Base-by-base conservation (phyloP, 306 rosid genomes). In the Luffa aegyptiaca region DNA sequence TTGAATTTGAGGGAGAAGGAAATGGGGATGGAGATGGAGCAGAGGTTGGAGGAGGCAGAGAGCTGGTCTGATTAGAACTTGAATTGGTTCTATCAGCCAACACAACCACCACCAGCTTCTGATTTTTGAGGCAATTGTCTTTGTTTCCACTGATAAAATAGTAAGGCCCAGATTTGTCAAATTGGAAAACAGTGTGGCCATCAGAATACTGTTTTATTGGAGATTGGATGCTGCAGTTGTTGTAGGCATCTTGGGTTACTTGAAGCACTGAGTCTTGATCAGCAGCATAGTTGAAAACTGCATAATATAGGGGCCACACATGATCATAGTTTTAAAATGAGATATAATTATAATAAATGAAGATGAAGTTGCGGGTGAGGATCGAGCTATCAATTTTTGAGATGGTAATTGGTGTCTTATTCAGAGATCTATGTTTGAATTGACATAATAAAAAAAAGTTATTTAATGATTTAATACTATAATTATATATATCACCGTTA, bases 131-230 rank as follows among this genome's bases (percentile, higher is more conserved):
- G 71, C 99, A 96, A 79, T 82, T 85, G n/a, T 90, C 90, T 82
- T 84, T 88, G 86, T 83, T 90, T 17, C 99, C 99, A 75, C 97
- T 91, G 31, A 93, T 85, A 86, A 96, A 96, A 79, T 53, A 90
- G 86, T 86, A 85, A 53, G 90, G 73, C 31, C 98, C 98, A 5
- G 98, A 90, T 68, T 83, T 72, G 8, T 17, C 62, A 48, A 92
- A 89, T 44, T 76, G 75, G 90, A 75, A 66, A 5, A 85, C 86
- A 3, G 97, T 86, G 83, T 93, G 92, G 49, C 99, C 99, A n/a
- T 90, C 96, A n/a, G 87, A 81, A 80, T 56, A 85, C 46, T 91
- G 89, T 31, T 65, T 57, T 1, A 82, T 46, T 5, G 89, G 82
- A 2, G 87, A 48, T 77, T 86, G 83, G 1, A 88, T 87, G 79